Evolutionary conservation across 306 rosid genomes (phyloP).

Genomic region (Astragalus membranaceus): DNA sequence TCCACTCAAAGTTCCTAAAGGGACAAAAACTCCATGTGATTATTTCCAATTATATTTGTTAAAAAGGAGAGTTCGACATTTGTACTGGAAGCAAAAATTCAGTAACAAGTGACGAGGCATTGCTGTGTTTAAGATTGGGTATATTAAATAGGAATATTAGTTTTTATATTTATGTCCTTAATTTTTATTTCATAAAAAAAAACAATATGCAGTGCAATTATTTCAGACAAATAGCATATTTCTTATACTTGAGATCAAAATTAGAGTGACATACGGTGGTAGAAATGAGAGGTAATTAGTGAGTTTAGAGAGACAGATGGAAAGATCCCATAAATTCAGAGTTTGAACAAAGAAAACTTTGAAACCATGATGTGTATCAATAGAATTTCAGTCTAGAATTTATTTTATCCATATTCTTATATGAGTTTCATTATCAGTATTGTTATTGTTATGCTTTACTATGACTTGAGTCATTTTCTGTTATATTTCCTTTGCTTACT

Average conservation of each 20-base stretch:
- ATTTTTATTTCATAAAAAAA: too few relatives aligned
- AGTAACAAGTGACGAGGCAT: background rate
- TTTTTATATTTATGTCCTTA: too few relatives aligned
- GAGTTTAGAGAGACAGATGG: background rate
- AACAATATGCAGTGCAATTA: too few relatives aligned
- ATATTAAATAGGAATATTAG: too few relatives aligned
- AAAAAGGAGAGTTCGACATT: background rate
- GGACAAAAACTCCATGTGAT: background rate
- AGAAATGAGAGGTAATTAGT: background rate
- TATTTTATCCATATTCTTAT: too few relatives aligned
- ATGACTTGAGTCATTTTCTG: background rate
- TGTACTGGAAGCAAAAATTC: background rate
- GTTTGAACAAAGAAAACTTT: too few relatives aligned
- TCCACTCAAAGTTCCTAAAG: background rate
- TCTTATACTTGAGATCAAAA: background rate
- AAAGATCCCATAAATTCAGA: too few relatives aligned
- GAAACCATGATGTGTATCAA: too few relatives aligned
- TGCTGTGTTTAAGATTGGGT: background rate
- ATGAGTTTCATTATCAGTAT: background rate
- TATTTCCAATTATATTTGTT: background rate
- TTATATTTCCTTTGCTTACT: constrained; percentile 1
- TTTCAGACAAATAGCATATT: too few relatives aligned
- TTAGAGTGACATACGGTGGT: background rate
- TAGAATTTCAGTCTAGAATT: too few relatives aligned
- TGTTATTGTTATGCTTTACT: background rate